A percentile compares a stretch with the other conserved stretches of the same genome.
These are phyloP conservation scores for Trichoderma lentiforme DNA, from an alignment of 2,329 filamentous ascomycete genomes.

Conservation along the genomic window DNA sequence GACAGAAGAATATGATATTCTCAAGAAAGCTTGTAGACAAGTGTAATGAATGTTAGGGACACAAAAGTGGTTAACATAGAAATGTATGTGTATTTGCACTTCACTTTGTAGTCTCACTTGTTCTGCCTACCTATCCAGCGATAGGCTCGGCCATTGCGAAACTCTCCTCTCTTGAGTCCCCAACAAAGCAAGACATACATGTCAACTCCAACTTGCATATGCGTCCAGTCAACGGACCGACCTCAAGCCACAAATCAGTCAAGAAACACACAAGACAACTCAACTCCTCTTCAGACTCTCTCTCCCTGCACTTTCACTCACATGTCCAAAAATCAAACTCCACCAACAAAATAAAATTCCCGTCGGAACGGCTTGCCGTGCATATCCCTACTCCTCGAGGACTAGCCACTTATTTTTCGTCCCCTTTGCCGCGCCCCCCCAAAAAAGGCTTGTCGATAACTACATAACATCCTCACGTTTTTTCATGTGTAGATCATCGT, in stretches of 20 bases:
- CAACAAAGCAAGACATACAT: not conserved
- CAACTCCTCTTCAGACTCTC: not conserved
- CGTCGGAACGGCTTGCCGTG: constrained; percentile 1
- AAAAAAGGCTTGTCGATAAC: not conserved
- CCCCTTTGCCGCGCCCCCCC: not conserved
- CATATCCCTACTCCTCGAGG: constrained; percentile 2
- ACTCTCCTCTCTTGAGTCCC: not conserved
- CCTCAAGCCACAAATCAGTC: not conserved
- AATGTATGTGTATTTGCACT: not conserved
- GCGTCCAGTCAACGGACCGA: not conserved
- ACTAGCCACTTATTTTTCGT: not conserved
- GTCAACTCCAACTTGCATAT: not conserved
- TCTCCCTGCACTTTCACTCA: not conserved
- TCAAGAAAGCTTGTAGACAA: no score
- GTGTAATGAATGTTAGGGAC: no score
- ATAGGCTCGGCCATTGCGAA: not conserved
- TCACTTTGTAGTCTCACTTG: not conserved
- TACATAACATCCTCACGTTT: not conserved
- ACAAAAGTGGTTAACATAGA: not conserved
- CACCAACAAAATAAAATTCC: not conserved
- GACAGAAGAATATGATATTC: no score
- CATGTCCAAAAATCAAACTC: not conserved
- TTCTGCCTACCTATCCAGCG: not conserved
- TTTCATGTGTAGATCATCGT: not conserved
- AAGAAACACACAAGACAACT: not conserved